Evolutionary conservation across 768 basidiomycete species (phyloP).

Genomic region (Tylopilus sp.): DNA sequence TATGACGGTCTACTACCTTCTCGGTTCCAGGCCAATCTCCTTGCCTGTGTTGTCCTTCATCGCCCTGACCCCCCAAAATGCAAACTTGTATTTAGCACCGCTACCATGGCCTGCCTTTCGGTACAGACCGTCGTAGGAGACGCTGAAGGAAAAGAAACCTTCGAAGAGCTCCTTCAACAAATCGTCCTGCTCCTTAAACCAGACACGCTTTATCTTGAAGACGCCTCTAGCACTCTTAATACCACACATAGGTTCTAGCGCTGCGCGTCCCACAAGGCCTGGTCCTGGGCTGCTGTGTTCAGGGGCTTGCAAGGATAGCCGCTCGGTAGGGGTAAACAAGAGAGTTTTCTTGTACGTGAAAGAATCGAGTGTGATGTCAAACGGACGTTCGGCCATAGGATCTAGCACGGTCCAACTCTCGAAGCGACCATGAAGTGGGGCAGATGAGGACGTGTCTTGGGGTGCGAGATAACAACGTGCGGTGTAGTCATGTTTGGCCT

Average conservation of each 20-base stretch:
- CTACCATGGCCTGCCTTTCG: slow-evolving; percentile 35
- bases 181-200: slow-evolving; percentile 24
- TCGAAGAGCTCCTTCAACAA: slow-evolving; percentile 36
- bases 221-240: slow-evolving; percentile 32
- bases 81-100: slow-evolving; percentile 27
- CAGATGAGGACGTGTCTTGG: not conserved
- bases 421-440: slow-evolving; percentile 24
- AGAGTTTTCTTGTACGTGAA: slow-evolving; percentile 27
- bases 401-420: slow-evolving; percentile 26
- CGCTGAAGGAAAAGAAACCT: slow-evolving; percentile 36
- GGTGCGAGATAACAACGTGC: slow-evolving; percentile 29
- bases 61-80: slow-evolving; percentile 39
- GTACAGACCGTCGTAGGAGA: slow-evolving; percentile 34
- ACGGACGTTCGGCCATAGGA: slow-evolving; percentile 35
- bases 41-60: slow-evolving; percentile 31
- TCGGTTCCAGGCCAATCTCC: slow-evolving; percentile 33
- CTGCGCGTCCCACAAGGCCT: slow-evolving; percentile 28
- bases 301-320: slow-evolving; percentile 23
- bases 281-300: slow-evolving; percentile 19
- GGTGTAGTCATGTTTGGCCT: slow-evolving; percentile 37
- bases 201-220: slow-evolving; percentile 35
- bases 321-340: slow-evolving; percentile 28
- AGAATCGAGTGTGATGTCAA: slow-evolving; percentile 27
- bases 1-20: slow-evolving; percentile 10
- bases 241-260: slow-evolving; percentile 28